Conservation (phyloP, 2,329 filamentous ascomycete species). For the Cladosporium austrohemisphaericum region DNA sequence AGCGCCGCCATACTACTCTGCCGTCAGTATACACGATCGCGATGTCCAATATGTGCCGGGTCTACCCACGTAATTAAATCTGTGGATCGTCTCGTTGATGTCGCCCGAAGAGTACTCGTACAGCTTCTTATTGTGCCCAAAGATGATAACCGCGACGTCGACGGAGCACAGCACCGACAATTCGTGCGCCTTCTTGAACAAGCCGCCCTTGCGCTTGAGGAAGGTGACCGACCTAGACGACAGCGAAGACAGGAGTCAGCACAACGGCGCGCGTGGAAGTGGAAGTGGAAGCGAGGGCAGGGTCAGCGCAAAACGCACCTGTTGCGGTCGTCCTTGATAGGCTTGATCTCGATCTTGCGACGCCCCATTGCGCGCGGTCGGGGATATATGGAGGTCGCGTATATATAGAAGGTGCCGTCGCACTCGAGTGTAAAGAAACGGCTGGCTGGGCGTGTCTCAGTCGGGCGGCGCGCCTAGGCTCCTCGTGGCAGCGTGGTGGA, state of each 20-base stretch:
- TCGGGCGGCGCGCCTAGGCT: not conserved
- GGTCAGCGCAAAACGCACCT: not conserved
- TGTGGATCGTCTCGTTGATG: conserved; percentile 82
- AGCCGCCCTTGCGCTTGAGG: conserved; percentile 93
- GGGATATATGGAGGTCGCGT: not conserved
- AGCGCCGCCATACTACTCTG: conserved; percentile 73
- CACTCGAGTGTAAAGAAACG: too few species aligned
- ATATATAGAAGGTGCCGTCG: too few species aligned
- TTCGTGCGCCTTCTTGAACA: conserved; percentile 99
- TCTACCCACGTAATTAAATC: conserved; percentile 81
- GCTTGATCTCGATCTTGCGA: conserved; percentile 99
- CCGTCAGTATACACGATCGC: conserved; percentile 24
- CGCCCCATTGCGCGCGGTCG: conserved; percentile 68
- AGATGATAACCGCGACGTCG: conserved; percentile 97
- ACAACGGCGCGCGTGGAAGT: conserved; percentile 1
- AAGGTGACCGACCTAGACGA: conserved; percentile 62
- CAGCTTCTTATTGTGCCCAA: conserved; percentile 97
- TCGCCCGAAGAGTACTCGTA: conserved; percentile 96
- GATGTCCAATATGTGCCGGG: conserved; percentile 15
- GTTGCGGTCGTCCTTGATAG: conserved; percentile 64
- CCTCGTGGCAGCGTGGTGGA: not conserved
- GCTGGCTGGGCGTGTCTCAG: conserved; percentile 7
- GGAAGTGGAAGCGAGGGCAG: not conserved
- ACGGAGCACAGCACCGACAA: conserved; percentile 96
- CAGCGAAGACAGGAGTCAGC: conserved; percentile 10